Evolutionary conservation across 768 basidiomycete genomes (phyloP).

Genomic region (Lactarius pseudohatsudake): DNA sequence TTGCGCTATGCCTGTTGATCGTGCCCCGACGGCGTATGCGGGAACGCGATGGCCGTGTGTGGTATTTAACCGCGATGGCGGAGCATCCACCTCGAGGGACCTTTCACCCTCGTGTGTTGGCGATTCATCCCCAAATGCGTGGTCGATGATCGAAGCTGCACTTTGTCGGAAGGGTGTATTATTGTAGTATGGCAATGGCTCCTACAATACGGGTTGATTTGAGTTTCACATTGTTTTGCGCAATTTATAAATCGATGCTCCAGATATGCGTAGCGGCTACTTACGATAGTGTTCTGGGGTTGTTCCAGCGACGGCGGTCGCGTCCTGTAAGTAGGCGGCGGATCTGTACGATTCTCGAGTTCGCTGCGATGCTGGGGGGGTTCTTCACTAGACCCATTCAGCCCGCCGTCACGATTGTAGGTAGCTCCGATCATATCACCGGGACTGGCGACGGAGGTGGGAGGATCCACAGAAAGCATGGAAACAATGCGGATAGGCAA

Average conservation of each 20-base stretch:
- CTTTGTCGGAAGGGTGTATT: background rate
- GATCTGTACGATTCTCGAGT: background rate
- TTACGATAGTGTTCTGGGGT: conserved; percentile 10
- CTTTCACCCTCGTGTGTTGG: background rate
- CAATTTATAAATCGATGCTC: background rate
- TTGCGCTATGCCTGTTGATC: background rate
- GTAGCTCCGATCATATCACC: background rate
- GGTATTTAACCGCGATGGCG: background rate
- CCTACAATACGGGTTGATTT: conserved; percentile 6
- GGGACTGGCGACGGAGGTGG: conserved; percentile 42
- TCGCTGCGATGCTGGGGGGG: background rate
- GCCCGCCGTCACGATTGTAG: background rate
- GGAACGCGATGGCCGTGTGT: background rate
- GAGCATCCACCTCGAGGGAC: background rate
- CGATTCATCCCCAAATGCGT: background rate
- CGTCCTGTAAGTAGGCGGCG: conserved; percentile 22
- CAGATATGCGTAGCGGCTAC: background rate
- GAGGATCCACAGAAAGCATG: conserved; percentile 84
- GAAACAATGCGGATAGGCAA: conserved; percentile 79
- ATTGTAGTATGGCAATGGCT: conserved; percentile 6
- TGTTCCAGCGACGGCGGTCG: conserved; percentile 16
- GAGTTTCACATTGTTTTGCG: background rate
- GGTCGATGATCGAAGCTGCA: background rate
- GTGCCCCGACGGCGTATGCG: background rate
- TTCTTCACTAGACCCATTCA: background rate